Evolutionary conservation across 1,139 yeast species (phyloP), one percentile per base, ranked within the genome.

Genomic region (Zygosaccharomyces pseudobailii): DNA sequence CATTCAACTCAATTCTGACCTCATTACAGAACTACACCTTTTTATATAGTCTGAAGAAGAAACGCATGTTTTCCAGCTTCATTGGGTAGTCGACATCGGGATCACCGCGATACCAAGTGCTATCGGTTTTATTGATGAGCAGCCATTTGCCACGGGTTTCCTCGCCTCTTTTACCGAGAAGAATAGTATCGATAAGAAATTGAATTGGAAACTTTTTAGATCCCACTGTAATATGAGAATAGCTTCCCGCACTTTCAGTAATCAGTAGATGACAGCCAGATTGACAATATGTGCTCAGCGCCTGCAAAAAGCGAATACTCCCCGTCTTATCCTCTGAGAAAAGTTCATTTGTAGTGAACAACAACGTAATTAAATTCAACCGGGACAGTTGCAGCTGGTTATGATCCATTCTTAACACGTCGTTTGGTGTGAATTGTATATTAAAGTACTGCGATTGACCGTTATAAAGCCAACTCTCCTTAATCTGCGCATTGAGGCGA

Each of bases 241-340:
- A 88, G 3, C 95, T 85, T 0, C 96, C 96, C 0, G 96, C 96
- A 68, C 94, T 84, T 60, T 88, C 96, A 1, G 87, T 80, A 34
- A 88, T 79, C 41, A 88, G 71, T 33, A 88, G 67, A 31, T 77
- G 66, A 17, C 87, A 67, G 0, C 89, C 94, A 1, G 65, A 50
- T 36, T 62, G 62, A 63, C 87, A 87, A 47, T 60, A 56, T 22
- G 56, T 53, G 52, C 72, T 82, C 54, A 75, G 69, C 31, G 62
- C 63, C 48, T 81, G 84, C 46, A 88, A 71, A 46, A 86, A 75
- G 43, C 73, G 70, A 40, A 87, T 76, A 1, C 94, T 78, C 42
- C 74, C 79, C 0, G 78, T 71, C 56, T 79, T 79, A 53, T 87
- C 78, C 50, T 81, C 88, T 8, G 84, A 75, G 63, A 88, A 87